Base-by-base conservation (phyloP, 2,329 filamentous ascomycete species). In the Alternaria gansuensis region DNA sequence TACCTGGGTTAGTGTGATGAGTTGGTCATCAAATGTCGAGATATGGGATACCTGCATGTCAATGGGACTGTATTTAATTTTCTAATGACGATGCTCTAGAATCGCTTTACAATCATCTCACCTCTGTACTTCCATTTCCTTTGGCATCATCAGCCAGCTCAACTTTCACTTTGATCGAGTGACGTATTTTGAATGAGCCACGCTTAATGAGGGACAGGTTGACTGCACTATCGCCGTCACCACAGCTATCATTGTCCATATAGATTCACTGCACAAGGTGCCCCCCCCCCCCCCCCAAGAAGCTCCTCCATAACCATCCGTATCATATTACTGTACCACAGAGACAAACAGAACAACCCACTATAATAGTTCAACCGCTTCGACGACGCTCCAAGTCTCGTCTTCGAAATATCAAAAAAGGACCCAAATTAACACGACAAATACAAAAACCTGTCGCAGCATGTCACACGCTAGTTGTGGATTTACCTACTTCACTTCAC, bases 51-150 rank as follows among this genome's bases (percentile, higher is more conserved):
- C 58, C 37, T 40, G 36, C 49, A 44, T 48, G 28, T 54, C 49
- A 41, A 55, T 53, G 54, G 60, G 63, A 41, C 62, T 59, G 62
- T 67, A 72, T 63, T 65, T 73, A 74, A 73, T 74, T 64, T 66
- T 62, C 57, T 71, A 74, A 72, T 74, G 51, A 56, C 70, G 55
- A 66, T 65, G 61, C 65, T 62, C 65, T 63, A 57, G 49, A 59
- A 37, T 31, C 17, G 17, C 29, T 56, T 48, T 31, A 37, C 17
- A 51, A 45, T 59, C 3, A 28, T 31, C 26, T 34, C 28, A 31
- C 24, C 29, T 24, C 21, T 50, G 13, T 24, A 28, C 36, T 24
- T 6, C 14, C 6, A 8, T 36, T 11, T 11, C 44, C 13, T 23
- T 23, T n/a, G 23, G 5, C 29, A 36, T 26, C 13, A 24, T 29